A percentile compares a stretch with the other conserved stretches of the same genome.
Conservation (phyloP, 306 rosid genomes). For the Ormosia semicastrata region DNA sequence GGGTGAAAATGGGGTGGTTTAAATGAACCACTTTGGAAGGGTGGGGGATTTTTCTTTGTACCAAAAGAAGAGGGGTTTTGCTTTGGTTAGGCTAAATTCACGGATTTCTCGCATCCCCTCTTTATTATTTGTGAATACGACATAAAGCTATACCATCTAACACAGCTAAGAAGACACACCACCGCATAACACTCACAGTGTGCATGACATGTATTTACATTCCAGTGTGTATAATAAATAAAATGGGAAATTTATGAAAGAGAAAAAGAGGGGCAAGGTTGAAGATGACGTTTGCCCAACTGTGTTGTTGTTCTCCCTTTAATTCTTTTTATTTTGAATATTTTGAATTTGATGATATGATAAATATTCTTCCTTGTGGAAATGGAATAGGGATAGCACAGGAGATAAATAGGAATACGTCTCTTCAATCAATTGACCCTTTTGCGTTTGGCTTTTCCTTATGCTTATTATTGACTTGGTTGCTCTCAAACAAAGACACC, state of each 20-base stretch:
- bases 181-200: not conserved
- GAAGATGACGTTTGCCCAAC: conserved; percentile 65
- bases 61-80: conserved; percentile 29
- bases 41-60: not conserved
- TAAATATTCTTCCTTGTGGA: conserved; percentile 35
- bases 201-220: conserved; percentile 17
- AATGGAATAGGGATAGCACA: conserved; percentile 23
- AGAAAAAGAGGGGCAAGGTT: conserved; percentile 6
- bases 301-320: not conserved
- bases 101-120: conserved; percentile 38
- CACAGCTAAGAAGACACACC: not conserved
- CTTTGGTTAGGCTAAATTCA: conserved; percentile 55
- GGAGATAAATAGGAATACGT: conserved; percentile 42
- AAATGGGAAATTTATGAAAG: not conserved
- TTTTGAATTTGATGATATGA: not conserved
- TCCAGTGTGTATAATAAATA: not conserved
- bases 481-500: conserved; percentile 27
- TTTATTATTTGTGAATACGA: conserved; percentile 46
- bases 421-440: conserved; percentile 40
- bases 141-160: conserved; percentile 39
- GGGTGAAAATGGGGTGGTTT: conserved; percentile 19
- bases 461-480: conserved; percentile 40
- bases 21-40: conserved; percentile 21
- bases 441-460: conserved; percentile 37
- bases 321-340: not conserved